These are phyloP conservation scores for Hypoxylon sp. DNA, from an alignment of 2,329 filamentous ascomycete genomes.

Conservation along the genomic window DNA sequence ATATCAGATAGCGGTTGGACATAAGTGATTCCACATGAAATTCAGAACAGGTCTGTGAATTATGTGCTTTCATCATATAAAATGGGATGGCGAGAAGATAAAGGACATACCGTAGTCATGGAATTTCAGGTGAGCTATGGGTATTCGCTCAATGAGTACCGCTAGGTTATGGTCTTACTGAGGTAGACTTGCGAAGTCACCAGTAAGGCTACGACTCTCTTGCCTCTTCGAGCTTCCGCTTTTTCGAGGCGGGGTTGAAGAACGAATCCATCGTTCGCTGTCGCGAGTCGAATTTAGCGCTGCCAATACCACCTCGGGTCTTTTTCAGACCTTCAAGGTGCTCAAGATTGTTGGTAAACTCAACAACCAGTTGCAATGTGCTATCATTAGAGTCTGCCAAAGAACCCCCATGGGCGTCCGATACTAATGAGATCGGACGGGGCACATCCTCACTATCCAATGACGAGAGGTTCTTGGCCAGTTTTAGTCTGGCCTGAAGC, in stretches of 20 bases:
- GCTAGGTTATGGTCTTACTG: not conserved
- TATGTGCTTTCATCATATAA: conserved; percentile 80
- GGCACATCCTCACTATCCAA: not conserved
- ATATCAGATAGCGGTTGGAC: conserved; percentile 87
- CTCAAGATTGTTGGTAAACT: conserved; percentile 74
- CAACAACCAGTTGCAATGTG: conserved; percentile 59
- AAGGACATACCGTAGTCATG: conserved; percentile 56
- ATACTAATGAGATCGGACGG: not conserved
- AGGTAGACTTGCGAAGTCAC: not conserved
- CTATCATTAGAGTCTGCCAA: not conserved
- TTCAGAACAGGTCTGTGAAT: conserved; percentile 90
- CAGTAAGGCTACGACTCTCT: conserved; percentile 30
- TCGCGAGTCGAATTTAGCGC: conserved; percentile 77
- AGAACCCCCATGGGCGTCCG: not conserved
- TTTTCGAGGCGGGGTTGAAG: conserved; percentile 68
- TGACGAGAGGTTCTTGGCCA: not conserved
- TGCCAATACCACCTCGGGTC: conserved; percentile 86
- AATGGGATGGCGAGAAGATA: conserved; percentile 50
- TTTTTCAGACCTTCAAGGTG: conserved; percentile 83
- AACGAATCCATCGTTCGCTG: conserved; percentile 84
- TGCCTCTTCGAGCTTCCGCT: conserved; percentile 58
- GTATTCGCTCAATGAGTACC: not conserved
- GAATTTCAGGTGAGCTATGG: not conserved
- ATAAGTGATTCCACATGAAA: conserved; percentile 76
- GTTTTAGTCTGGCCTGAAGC: conserved; percentile 47